Evolutionary conservation across 768 basidiomycete species (phyloP).

Genomic region (Suillus variegatus): DNA sequence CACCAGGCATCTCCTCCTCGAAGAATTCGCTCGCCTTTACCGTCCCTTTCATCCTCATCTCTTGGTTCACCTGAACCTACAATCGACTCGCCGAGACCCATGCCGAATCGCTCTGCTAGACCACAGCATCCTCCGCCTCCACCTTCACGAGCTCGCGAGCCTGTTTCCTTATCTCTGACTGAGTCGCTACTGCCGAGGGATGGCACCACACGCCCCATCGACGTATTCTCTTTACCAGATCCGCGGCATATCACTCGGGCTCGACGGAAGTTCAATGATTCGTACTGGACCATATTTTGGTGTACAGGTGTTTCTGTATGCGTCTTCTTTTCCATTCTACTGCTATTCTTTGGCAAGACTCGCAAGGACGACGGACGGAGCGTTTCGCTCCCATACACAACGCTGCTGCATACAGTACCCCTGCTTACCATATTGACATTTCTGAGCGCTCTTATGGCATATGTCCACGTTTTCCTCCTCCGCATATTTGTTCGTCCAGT

Average conservation of each 20-base stretch:
- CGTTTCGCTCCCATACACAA: slow-evolving; percentile 57
- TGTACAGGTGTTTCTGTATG: slow-evolving; percentile 58
- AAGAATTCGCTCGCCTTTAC: slow-evolving; percentile 43
- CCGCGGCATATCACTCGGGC: slow-evolving; percentile 64
- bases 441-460: slow-evolving; percentile 69
- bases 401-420: slow-evolving; percentile 76
- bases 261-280: slow-evolving; percentile 74
- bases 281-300: slow-evolving; percentile 71
- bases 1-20: slow-evolving; percentile 69
- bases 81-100: slow-evolving; percentile 8
- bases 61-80: slow-evolving; percentile 24
- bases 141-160: slow-evolving; percentile 45
- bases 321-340: slow-evolving; percentile 61
- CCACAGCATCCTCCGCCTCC: slow-evolving; percentile 37
- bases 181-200: slow-evolving; percentile 79
- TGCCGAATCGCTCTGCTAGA: slow-evolving; percentile 34
- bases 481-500: slow-evolving; percentile 84
- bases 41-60: slow-evolving; percentile 36
- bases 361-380: slow-evolving; percentile 9
- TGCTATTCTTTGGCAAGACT: slow-evolving; percentile 60
- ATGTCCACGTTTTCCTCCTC: slow-evolving; percentile 73
- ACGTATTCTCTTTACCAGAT: slow-evolving; percentile 78
- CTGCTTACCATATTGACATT: slow-evolving; percentile 73
- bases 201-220: slow-evolving; percentile 59
- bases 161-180: slow-evolving; percentile 63